Percentiles rank a stretch among this genome's conserved stretches.
Conservation (phyloP, 2,329 filamentous ascomycete genomes). For the Aspergillus hiratsukae region DNA sequence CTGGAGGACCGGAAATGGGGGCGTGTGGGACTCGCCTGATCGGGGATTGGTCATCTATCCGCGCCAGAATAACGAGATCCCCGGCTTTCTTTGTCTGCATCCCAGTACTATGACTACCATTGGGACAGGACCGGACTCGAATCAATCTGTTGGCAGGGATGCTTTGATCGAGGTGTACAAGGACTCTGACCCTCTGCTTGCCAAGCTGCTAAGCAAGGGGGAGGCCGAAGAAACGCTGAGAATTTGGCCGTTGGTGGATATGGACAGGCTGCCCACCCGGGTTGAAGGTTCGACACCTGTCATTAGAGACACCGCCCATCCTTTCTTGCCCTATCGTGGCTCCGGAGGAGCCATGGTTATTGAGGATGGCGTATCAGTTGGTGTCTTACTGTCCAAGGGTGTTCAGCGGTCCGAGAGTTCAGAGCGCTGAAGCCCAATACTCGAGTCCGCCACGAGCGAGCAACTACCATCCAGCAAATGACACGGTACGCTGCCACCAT, state of each 20-base stretch:
- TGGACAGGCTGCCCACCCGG: constrained; percentile 56
- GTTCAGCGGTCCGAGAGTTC: constrained; percentile 46
- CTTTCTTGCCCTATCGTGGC: constrained; percentile 61
- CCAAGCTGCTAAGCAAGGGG: constrained; percentile 35
- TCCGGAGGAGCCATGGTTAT: constrained; percentile 63
- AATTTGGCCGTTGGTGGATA: constrained; percentile 59
- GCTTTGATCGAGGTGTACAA: constrained; percentile 24
- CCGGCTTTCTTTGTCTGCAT: constrained; percentile 53
- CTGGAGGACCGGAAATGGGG: constrained; percentile 37
- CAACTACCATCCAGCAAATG: constrained; percentile 55
- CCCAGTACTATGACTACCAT: constrained; percentile 35
- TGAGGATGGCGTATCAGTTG: constrained; percentile 60
- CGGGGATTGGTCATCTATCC: constrained; percentile 47
- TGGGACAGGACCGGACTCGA: constrained; percentile 37
- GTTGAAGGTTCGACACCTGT: constrained; percentile 51
- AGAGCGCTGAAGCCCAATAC: constrained; percentile 57
- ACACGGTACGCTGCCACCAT: constrained; percentile 37
- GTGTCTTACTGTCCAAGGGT: constrained; percentile 50
- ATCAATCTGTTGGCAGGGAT: constrained; percentile 22
- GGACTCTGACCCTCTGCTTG: constrained; percentile 42
- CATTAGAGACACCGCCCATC: constrained; percentile 65
- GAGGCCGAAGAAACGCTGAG: constrained; percentile 46
- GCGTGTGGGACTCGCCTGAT: constrained; percentile 43
- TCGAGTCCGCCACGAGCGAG: constrained; percentile 54
- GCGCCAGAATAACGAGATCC: constrained; percentile 41